Evolutionary conservation across 2,329 filamentous ascomycete genomes (phyloP).

Genomic region (Penicillium sp.): DNA sequence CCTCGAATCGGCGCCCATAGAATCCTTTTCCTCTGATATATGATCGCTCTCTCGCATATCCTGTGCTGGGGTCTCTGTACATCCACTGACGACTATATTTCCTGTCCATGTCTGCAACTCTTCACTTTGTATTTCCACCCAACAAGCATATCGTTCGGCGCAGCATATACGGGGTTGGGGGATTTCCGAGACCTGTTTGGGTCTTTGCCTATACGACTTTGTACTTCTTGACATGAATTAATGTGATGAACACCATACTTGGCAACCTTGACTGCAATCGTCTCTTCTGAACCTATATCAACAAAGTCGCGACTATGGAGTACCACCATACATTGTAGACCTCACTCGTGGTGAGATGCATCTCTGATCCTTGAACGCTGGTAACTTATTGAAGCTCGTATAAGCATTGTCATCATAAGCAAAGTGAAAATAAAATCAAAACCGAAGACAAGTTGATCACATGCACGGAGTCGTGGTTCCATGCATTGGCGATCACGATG

Average conservation of each 20-base stretch:
- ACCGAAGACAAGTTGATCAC: too few relatives aligned
- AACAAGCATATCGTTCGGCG: constrained; percentile 23
- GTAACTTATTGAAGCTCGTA: too few relatives aligned
- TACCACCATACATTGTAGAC: too few relatives aligned
- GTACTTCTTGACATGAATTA: constrained; percentile 20
- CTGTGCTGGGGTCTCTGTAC: constrained; percentile 11
- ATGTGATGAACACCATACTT: constrained; percentile 12
- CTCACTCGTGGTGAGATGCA: too few relatives aligned
- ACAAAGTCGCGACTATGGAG: too few relatives aligned
- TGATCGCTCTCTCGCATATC: constrained; percentile 2
- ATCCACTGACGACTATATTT: constrained; percentile 16
- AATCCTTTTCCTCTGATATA: constrained; percentile 9
- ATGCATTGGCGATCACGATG: constrained; percentile 1
- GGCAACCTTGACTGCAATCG: not conserved
- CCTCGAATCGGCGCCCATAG: constrained; percentile 31
- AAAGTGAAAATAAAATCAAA: too few relatives aligned
- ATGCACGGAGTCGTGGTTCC: too few relatives aligned
- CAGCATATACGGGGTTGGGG: constrained; percentile 19
- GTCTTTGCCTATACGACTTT: constrained; percentile 14
- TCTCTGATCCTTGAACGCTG: too few relatives aligned
- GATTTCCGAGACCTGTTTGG: constrained; percentile 6
- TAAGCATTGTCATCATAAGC: too few relatives aligned
- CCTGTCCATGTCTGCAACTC: constrained; percentile 9
- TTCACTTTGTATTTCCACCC: constrained; percentile 8
- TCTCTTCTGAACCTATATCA: too few relatives aligned